A percentile compares a stretch with the other conserved stretches of the same genome.
Evolutionary conservation across 495 filamentous ascomycete species (phyloP).

Genomic region (Chaetomium cochliodes): DNA sequence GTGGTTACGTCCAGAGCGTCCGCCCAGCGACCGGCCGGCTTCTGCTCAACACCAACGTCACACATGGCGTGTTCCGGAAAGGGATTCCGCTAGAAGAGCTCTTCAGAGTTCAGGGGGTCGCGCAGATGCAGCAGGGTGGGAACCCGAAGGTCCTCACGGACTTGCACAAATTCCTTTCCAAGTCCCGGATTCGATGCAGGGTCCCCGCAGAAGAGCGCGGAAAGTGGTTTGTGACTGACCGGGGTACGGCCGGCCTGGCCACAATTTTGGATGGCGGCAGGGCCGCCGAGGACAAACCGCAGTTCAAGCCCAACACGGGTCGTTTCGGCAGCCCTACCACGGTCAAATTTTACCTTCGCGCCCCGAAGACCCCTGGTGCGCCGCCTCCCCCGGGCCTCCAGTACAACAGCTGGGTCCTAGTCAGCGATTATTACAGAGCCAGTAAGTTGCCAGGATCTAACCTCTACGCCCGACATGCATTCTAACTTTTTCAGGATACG

Average conservation of each 20-base stretch:
- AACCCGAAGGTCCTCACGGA: not conserved
- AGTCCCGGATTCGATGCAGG: slow-evolving; percentile 42
- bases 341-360: slow-evolving; percentile 27
- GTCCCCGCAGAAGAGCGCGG: slow-evolving; percentile 43
- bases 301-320: not conserved
- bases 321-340: slow-evolving; percentile 21
- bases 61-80: slow-evolving; percentile 48
- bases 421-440: slow-evolving; percentile 37
- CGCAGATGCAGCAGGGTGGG: slow-evolving; percentile 5
- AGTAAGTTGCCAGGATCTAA: slow-evolving; percentile 27
- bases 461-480: not conserved
- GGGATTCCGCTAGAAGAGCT: slow-evolving; percentile 28
- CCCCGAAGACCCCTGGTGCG: slow-evolving; percentile 10
- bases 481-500: slow-evolving; percentile 35
- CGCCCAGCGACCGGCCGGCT: slow-evolving; percentile 63
- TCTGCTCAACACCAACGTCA: slow-evolving; percentile 60
- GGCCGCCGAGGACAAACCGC: not conserved
- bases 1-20: slow-evolving; percentile 68
- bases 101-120: slow-evolving; percentile 19
- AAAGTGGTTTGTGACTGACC: slow-evolving; percentile 37
- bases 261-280: slow-evolving; percentile 18
- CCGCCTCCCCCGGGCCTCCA: slow-evolving; percentile 24
- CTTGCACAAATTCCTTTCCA: slow-evolving; percentile 48
- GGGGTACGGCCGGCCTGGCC: slow-evolving; percentile 51
- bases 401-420: slow-evolving; percentile 30